Evolutionary conservation across 306 rosid genomes (phyloP).

Genomic region (Trichosanthes cucumerina): DNA sequence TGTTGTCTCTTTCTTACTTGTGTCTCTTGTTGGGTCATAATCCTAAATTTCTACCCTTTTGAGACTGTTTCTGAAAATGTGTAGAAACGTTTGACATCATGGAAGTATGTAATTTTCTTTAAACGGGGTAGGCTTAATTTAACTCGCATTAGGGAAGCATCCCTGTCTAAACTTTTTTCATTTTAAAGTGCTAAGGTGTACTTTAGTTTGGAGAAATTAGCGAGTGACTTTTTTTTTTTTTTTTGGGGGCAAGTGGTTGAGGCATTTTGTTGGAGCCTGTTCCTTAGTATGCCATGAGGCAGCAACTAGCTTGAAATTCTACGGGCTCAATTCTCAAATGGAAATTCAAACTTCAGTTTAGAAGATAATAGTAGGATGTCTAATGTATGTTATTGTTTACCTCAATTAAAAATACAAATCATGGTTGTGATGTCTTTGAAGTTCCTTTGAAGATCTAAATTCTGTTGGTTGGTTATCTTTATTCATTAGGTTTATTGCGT

Average conservation of each 20-base stretch:
- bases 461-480: background rate
- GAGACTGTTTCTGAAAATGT: background rate
- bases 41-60: background rate
- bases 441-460: background rate
- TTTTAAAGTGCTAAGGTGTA: too few species aligned
- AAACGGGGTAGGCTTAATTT: background rate
- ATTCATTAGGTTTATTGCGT: background rate
- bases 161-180: too few species aligned
- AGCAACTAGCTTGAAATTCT: too few species aligned
- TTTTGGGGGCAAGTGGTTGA: too few species aligned
- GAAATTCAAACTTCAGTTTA: background rate
- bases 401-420: background rate
- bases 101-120: background rate
- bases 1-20: background rate
- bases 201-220: too few species aligned
- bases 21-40: background rate
- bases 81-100: background rate
- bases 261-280: too few species aligned
- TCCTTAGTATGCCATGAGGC: too few species aligned
- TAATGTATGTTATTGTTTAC: background rate
- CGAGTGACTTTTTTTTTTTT: too few species aligned
- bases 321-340: too few species aligned
- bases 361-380: background rate
- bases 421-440: background rate
- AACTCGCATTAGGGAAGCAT: background rate